Percentiles rank a stretch among this genome's conserved stretches.
phyloP scores from a whole-genome alignment of 495 filamentous ascomycete species.

The Lophiostoma macrostomum region DNA sequence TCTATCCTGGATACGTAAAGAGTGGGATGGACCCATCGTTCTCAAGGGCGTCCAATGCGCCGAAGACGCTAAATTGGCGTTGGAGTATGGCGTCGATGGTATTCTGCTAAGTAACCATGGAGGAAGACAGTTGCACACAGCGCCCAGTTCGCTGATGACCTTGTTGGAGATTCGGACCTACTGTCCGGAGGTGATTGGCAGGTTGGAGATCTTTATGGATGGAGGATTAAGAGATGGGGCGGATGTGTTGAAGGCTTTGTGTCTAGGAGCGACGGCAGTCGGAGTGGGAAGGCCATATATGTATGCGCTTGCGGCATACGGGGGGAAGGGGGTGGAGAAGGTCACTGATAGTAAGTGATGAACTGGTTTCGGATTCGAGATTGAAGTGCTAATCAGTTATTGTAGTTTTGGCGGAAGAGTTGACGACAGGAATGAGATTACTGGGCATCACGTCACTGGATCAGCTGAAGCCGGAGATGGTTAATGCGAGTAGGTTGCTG shows the following conservation, averaged over 20 bases:
- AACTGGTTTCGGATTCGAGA: background rate
- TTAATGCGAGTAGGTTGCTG: constrained; percentile 18
- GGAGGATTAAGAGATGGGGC: constrained; percentile 17
- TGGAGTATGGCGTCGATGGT: constrained; percentile 13
- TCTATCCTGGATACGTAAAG: constrained; percentile 19
- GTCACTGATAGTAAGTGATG: constrained; percentile 16
- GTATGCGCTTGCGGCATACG: constrained; percentile 25
- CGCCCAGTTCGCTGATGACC: constrained; percentile 22
- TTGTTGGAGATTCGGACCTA: constrained; percentile 25
- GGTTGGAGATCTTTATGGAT: constrained; percentile 24
- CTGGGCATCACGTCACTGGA: constrained; percentile 24
- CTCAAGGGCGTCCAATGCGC: constrained; percentile 23
- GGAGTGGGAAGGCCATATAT: constrained; percentile 25
- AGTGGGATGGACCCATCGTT: constrained; percentile 22
- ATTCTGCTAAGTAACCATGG: constrained; percentile 28
- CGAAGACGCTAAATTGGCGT: constrained; percentile 24
- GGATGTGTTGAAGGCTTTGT: constrained; percentile 26
- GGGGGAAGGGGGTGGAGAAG: constrained; percentile 14
- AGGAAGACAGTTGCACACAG: constrained; percentile 20
- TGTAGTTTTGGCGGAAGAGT: constrained; percentile 21
- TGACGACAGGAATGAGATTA: constrained; percentile 23
- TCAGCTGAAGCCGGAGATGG: constrained; percentile 23
- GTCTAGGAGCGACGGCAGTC: constrained; percentile 25
- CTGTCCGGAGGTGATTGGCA: constrained; percentile 23
- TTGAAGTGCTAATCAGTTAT: background rate